A percentile compares a stretch with the other conserved stretches of the same genome.
phyloP scores from a whole-genome alignment of 176 grass and related monocot genomes.

The Dactylis glomerata region DNA sequence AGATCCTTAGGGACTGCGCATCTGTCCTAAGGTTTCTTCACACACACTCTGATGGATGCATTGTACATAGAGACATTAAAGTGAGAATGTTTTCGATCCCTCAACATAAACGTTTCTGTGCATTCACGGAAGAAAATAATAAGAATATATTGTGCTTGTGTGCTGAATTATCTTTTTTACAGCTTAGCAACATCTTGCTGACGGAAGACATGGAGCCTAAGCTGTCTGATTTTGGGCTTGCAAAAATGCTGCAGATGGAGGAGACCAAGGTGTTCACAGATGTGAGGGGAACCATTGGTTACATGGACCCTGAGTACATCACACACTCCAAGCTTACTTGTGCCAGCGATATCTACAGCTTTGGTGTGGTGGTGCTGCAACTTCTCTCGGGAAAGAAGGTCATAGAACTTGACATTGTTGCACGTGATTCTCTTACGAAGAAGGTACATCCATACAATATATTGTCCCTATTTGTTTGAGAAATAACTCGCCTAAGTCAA shows the following conservation, averaged over 20 bases:
- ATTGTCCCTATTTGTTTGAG: neutral
- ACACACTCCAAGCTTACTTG: conserved; percentile 55
- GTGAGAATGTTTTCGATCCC: conserved; percentile 8
- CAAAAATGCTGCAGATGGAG: conserved; percentile 56
- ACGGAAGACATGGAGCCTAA: conserved; percentile 51
- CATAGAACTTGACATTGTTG: conserved; percentile 59
- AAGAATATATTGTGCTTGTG: neutral
- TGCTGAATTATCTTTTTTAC: neutral
- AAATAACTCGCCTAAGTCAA: neutral
- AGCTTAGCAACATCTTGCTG: conserved; percentile 70
- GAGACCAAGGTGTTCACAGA: conserved; percentile 64
- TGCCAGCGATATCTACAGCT: conserved; percentile 66
- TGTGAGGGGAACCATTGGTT: conserved; percentile 66
- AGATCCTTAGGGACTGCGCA: conserved; percentile 56
- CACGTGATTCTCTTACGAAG: conserved; percentile 53
- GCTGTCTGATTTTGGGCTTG: conserved; percentile 59
- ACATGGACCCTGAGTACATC: conserved; percentile 77
- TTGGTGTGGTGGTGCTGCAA: conserved; percentile 57
- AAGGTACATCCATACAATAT: conserved; percentile 26
- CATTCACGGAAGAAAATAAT: neutral
- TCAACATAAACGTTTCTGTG: neutral
- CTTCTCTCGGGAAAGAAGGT: conserved; percentile 67
- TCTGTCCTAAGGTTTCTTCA: conserved; percentile 64
- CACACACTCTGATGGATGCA: conserved; percentile 61
- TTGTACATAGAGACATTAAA: conserved; percentile 72